phyloP scores from a whole-genome alignment of 805 yeast genomes.

The Yarrowia phangngaensis region DNA sequence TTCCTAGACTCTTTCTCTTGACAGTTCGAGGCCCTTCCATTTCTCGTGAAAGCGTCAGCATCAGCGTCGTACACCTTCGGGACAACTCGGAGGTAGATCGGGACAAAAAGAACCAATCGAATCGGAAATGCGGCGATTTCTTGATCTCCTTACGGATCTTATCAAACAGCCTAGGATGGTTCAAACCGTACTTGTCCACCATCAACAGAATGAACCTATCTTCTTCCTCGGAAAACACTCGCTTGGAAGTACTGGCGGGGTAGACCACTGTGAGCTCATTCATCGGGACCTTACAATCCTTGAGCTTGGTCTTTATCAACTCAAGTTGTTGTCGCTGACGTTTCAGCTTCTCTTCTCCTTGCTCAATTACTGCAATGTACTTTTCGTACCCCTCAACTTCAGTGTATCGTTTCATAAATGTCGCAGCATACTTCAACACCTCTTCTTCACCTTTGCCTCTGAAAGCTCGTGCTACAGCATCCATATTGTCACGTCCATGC shows the following conservation, averaged over 20 bases:
- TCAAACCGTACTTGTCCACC: slow-evolving; percentile 75
- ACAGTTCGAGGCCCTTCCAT: slow-evolving; percentile 41
- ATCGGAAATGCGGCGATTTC: slow-evolving; percentile 70
- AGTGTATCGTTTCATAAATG: slow-evolving; percentile 74
- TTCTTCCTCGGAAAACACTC: slow-evolving; percentile 79
- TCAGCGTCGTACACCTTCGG: slow-evolving; percentile 74
- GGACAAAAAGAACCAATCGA: slow-evolving; percentile 82
- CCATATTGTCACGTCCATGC: slow-evolving; percentile 73
- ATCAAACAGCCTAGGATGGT: slow-evolving; percentile 73
- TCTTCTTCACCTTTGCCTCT: slow-evolving; percentile 80
- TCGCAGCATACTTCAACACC: slow-evolving; percentile 67
- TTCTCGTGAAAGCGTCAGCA: slow-evolving; percentile 73
- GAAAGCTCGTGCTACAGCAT: slow-evolving; percentile 70
- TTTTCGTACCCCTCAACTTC: slow-evolving; percentile 88
- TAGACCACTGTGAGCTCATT: slow-evolving; percentile 67
- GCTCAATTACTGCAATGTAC: slow-evolving; percentile 72
- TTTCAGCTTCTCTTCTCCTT: slow-evolving; percentile 79
- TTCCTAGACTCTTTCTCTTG: slow-evolving; percentile 34
- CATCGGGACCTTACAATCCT: slow-evolving; percentile 68
- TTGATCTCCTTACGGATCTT: slow-evolving; percentile 69
- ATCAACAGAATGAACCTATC: slow-evolving; percentile 83
- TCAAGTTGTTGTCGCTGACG: slow-evolving; percentile 69
- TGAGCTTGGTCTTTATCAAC: slow-evolving; percentile 68
- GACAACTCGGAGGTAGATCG: slow-evolving; percentile 73
- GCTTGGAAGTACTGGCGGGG: slow-evolving; percentile 68